Percentiles rank a stretch among this genome's conserved stretches.
Conservation (phyloP, 1,284 basidiomycete genomes). For the Termitomyces sp. region DNA sequence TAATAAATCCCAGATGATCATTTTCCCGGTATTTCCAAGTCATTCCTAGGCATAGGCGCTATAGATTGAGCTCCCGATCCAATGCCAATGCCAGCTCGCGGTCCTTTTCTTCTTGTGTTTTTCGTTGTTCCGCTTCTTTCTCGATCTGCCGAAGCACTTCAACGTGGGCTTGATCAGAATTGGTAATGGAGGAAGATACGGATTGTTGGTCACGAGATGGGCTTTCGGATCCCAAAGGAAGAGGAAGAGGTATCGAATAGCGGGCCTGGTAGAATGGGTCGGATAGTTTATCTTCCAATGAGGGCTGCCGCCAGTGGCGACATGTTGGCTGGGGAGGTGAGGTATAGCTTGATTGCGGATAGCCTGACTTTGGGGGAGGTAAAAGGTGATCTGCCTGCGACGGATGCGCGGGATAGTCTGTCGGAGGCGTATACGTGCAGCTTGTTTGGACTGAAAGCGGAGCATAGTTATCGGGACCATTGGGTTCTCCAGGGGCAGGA, state of each 20-base stretch:
- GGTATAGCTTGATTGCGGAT: conserved; percentile 1
- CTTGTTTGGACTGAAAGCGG: not conserved
- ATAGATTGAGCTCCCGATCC: conserved; percentile 39
- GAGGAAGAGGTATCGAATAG: conserved; percentile 47
- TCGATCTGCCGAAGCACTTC: conserved; percentile 28
- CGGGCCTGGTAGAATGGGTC: conserved; percentile 40
- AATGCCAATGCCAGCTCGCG: conserved; percentile 35
- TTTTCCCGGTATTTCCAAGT: conserved; percentile 3
- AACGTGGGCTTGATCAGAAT: conserved; percentile 19
- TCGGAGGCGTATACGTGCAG: not conserved
- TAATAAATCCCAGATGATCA: not conserved
- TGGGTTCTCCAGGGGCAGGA: not conserved
- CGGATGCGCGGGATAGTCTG: not conserved
- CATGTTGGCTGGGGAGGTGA: not conserved
- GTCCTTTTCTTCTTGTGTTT: conserved; percentile 34
- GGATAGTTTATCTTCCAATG: conserved; percentile 21
- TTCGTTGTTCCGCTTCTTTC: conserved; percentile 27
- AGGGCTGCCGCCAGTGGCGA: conserved; percentile 5
- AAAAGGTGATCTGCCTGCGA: not conserved
- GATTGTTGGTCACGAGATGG: conserved; percentile 3
- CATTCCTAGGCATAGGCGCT: not conserved
- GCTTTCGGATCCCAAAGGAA: conserved; percentile 32
- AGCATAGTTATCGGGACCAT: not conserved
- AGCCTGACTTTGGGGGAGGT: not conserved
- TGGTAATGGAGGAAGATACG: not conserved